Percentiles rank a stretch among this genome's conserved stretches.
Evolutionary conservation across 1,284 basidiomycete genomes (phyloP).

Genomic region (Ustilago loliicola): DNA sequence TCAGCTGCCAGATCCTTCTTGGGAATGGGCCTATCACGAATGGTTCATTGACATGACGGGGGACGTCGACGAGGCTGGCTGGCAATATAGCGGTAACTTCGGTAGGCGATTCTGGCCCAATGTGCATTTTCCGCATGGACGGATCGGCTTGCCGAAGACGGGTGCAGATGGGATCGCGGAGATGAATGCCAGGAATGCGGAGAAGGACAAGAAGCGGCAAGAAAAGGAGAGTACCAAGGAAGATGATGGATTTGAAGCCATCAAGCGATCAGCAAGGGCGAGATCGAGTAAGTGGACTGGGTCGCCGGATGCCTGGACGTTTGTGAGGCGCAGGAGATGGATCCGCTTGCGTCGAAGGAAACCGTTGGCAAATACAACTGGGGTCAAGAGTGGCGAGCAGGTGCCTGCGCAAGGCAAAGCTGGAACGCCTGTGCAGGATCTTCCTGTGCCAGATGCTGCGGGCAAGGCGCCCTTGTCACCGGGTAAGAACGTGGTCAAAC

Average conservation of each 20-base stretch:
- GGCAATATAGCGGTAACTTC: conserved; percentile 68
- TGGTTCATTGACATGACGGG: conserved; percentile 70
- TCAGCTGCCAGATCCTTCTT: conserved; percentile 67
- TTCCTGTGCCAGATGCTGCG: conserved; percentile 7
- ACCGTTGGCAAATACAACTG: conserved; percentile 18
- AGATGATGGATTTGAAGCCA: conserved; percentile 65
- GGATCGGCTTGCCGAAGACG: conserved; percentile 49
- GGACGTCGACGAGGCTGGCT: conserved; percentile 68
- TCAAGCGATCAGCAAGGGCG: conserved; percentile 60
- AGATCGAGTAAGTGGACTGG: conserved; percentile 63
- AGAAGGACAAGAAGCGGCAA: conserved; percentile 40
- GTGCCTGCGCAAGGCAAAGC: conserved; percentile 6
- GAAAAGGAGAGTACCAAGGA: conserved; percentile 55
- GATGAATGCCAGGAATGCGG: conserved; percentile 50
- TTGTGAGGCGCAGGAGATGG: conserved; percentile 67
- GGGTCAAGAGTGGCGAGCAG: conserved; percentile 10
- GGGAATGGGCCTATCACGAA: conserved; percentile 69
- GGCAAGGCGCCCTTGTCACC: conserved; percentile 3
- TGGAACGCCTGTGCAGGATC: conserved; percentile 25
- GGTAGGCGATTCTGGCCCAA: conserved; percentile 55
- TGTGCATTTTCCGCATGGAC: conserved; percentile 45
- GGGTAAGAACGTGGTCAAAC: conserved; percentile 24
- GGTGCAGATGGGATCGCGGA: conserved; percentile 46
- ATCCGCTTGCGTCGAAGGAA: conserved; percentile 61
- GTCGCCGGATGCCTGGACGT: conserved; percentile 56